These are phyloP conservation scores for Achaetomium macrosporum DNA, from an alignment of 2,329 filamentous ascomycete species.

Conservation along the genomic window DNA sequence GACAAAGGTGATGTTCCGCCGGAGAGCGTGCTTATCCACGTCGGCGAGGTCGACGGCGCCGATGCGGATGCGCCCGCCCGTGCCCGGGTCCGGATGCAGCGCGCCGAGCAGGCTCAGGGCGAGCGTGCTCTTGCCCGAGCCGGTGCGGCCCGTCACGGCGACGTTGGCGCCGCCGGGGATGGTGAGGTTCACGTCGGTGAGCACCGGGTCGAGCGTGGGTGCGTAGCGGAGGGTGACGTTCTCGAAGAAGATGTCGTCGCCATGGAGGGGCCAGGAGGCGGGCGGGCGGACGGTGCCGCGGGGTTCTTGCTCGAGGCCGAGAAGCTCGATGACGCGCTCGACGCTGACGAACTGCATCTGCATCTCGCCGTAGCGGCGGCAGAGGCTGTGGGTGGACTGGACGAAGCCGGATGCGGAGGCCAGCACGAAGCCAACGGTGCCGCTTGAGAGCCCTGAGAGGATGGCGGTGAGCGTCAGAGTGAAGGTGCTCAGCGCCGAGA, in stretches of 20 bases:
- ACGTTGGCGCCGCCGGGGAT: constrained; percentile 62
- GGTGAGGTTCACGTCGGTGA: constrained; percentile 62
- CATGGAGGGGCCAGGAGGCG: constrained; percentile 67
- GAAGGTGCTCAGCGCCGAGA: constrained; percentile 70
- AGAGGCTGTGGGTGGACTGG: constrained; percentile 64
- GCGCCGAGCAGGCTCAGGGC: constrained; percentile 55
- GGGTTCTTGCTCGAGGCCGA: constrained; percentile 71
- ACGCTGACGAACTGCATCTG: constrained; percentile 92
- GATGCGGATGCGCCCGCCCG: constrained; percentile 46
- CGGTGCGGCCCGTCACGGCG: constrained; percentile 72
- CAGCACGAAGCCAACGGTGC: constrained; percentile 77
- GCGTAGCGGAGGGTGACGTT: constrained; percentile 75
- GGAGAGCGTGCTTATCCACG: constrained; percentile 50
- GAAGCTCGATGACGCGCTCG: constrained; percentile 75
- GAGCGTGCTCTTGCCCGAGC: constrained; percentile 79
- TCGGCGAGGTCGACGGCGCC: constrained; percentile 47
- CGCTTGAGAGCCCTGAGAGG: constrained; percentile 66
- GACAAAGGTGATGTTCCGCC: constrained; percentile 55
- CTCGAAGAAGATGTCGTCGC: constrained; percentile 69
- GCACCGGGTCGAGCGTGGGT: constrained; percentile 65
- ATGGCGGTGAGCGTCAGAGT: constrained; percentile 68
- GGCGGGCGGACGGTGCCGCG: constrained; percentile 63
- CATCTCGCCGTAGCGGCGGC: constrained; percentile 73
- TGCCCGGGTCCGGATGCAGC: constrained; percentile 40
- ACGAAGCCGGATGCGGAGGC: constrained; percentile 67